phyloP scores from a whole-genome alignment of 805 yeast species.

The Geotrichum ghanense region DNA sequence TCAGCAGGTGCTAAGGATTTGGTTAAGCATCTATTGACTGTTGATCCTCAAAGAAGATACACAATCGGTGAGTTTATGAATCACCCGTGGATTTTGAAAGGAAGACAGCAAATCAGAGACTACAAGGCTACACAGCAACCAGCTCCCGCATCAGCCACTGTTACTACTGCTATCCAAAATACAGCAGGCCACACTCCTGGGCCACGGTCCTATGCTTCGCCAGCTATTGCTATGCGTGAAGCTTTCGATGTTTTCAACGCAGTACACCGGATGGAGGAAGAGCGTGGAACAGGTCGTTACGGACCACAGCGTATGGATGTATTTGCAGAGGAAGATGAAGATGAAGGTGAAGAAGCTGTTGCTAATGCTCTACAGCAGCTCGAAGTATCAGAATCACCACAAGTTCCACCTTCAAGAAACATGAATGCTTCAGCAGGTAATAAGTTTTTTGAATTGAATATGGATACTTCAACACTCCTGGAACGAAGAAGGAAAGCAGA shows the following conservation, averaged over 20 bases:
- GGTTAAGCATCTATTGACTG: constrained; percentile 55
- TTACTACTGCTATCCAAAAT: neutral
- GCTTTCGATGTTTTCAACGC: constrained; percentile 83
- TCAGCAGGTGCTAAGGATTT: constrained; percentile 56
- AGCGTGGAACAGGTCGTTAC: constrained; percentile 16
- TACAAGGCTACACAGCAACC: neutral
- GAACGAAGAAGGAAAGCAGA: constrained; percentile 32
- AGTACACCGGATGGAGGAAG: constrained; percentile 71
- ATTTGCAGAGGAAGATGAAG: constrained; percentile 2
- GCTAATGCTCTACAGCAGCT: neutral
- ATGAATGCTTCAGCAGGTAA: neutral
- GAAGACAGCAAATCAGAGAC: neutral
- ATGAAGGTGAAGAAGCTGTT: neutral
- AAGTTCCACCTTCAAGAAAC: neutral
- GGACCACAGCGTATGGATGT: neutral
- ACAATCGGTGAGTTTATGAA: constrained; percentile 59
- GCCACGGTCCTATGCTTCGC: constrained; percentile 19
- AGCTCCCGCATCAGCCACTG: neutral
- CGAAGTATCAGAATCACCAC: neutral
- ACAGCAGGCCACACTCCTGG: constrained; percentile 4
- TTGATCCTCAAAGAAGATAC: constrained; percentile 56
- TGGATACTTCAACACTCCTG: constrained; percentile 54
- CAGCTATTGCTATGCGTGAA: constrained; percentile 68
- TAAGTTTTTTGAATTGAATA: constrained; percentile 39
- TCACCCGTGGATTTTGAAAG: constrained; percentile 60